Base-by-base conservation (phyloP, 2,329 filamentous ascomycete genomes). In the Epichloe sylvatica region DNA sequence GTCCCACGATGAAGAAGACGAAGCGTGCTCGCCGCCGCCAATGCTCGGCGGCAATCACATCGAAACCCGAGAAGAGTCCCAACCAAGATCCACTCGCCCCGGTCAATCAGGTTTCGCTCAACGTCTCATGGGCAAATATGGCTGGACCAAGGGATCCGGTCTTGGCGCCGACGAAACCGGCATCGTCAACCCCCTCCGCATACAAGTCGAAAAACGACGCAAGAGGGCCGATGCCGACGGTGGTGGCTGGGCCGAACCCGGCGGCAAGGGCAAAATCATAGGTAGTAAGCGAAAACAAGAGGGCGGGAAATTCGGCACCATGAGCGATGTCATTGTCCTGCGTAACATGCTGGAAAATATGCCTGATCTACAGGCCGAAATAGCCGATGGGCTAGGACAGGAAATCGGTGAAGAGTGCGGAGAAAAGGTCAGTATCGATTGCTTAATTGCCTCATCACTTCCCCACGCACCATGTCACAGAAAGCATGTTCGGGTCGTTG, bases 371-470 rank as follows among this genome's bases (percentile, higher is more conserved):
- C 77, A 83, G 51, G 74, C 73, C n/a, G 91, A 96, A 64, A 79
- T 95, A 45, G 78, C 82, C 52, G 75, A 76, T 13, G 80, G 80
- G 0, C 70, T 98, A 46, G 83, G 91, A 57, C 91, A 97, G 68
- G 90, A 96, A 64, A 96, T 98, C 65, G 92, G 92, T 6, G 87
- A 96, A 60, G 87, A 94, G 62, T 96, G 94, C 65, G 83, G 82
- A 46, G 80, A 87, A 55, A 89, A 90, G 74, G 78, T 83, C 52
- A 17, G 46, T 30, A 8, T 30, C 9, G 3, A 25, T 25, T 25
- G 7, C 1, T 17, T 3, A 30, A 30, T 9, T 30, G 30, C 30
- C 4, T 9, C 9, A 13, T 41, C 15, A 41, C 37, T 39, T 39
- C 15, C 15, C 5, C 17, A 25, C 23, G 23, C 23, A 25, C 30